phyloP scores from a whole-genome alignment of 352 stramenopile genomes.

The Pythium chondricola region DNA sequence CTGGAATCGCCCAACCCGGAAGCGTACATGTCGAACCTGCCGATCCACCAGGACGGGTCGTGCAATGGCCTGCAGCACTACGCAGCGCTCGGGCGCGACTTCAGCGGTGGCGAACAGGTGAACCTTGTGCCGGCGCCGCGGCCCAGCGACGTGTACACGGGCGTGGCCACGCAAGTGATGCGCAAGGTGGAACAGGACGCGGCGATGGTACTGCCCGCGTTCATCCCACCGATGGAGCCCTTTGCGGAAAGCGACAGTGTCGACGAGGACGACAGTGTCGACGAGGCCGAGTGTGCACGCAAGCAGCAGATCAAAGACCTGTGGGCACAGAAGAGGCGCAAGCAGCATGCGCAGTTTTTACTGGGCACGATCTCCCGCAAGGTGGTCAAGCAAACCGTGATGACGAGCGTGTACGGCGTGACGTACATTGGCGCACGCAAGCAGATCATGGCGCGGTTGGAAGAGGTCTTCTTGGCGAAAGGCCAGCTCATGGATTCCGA shows the following conservation, averaged over 20 bases:
- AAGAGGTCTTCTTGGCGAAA: slow-evolving; percentile 87
- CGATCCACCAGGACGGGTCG: slow-evolving; percentile 97
- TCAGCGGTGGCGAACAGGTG: slow-evolving; percentile 91
- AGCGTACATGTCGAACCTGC: slow-evolving; percentile 93
- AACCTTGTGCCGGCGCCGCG: slow-evolving; percentile 94
- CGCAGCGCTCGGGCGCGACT: slow-evolving; percentile 95
- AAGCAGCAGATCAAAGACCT: slow-evolving; percentile 23
- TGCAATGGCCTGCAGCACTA: slow-evolving; percentile 99
- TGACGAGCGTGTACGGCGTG: slow-evolving; percentile 99
- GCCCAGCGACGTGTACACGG: slow-evolving; percentile 98
- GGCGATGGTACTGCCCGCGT: slow-evolving; percentile 36
- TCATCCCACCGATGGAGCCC: slow-evolving; percentile 23
- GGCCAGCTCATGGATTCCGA: slow-evolving; percentile 66
- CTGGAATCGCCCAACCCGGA: slow-evolving; percentile 92
- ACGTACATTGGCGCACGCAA: slow-evolving; percentile 98
- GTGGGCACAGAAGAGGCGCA: slow-evolving; percentile 39
- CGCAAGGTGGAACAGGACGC: slow-evolving; percentile 70
- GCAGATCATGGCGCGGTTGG: slow-evolving; percentile 96
- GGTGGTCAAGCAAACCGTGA: slow-evolving; percentile 99
- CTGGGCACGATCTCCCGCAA: slow-evolving; percentile 85
- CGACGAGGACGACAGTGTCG: slow-evolving; percentile 4
- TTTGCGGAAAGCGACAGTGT: slow-evolving; percentile 11
- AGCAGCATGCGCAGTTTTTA: slow-evolving; percentile 63
- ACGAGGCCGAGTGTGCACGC: too few relatives aligned
- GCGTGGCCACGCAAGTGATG: slow-evolving; percentile 86